phyloP scores from a whole-genome alignment of 495 filamentous ascomycete genomes.

The Neurospora pannonica region DNA sequence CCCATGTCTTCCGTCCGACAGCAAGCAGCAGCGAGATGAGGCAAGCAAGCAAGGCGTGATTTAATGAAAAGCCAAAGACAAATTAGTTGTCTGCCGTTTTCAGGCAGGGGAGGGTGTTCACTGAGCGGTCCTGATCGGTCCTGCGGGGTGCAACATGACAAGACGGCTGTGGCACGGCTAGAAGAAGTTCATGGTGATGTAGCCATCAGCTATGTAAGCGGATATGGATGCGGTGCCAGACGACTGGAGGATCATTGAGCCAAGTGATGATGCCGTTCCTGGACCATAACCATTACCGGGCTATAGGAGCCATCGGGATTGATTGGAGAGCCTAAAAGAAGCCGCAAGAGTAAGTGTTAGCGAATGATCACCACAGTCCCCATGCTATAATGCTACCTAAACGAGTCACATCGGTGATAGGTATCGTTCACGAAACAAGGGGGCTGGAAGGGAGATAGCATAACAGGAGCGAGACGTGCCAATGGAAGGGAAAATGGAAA shows the following conservation, averaged over 20 bases:
- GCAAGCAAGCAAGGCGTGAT: background rate
- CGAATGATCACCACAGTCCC: background rate
- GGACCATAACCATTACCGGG: background rate
- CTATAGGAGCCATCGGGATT: background rate
- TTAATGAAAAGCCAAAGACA: background rate
- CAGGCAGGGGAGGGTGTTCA: background rate
- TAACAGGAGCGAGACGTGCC: background rate
- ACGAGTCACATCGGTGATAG: background rate
- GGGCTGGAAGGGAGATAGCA: background rate
- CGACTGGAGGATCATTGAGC: background rate
- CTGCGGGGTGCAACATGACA: background rate
- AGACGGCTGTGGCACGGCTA: background rate
- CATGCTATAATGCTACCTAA: background rate
- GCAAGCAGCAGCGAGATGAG: background rate
- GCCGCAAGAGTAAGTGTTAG: background rate
- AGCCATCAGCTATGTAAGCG: background rate
- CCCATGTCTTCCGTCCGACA: constrained; percentile 1
- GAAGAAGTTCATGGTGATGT: background rate
- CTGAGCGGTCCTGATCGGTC: background rate
- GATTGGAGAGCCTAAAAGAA: background rate
- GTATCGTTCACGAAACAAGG: background rate
- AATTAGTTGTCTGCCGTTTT: background rate
- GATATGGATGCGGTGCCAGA: background rate
- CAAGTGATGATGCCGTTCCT: background rate
- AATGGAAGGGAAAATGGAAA: background rate